Percentiles rank a stretch among this genome's conserved stretches.
These are phyloP conservation scores for Chytriomyces hyalinus DNA, from an alignment of 192 early-diverging fungal genomes.

Conservation along the genomic window DNA sequence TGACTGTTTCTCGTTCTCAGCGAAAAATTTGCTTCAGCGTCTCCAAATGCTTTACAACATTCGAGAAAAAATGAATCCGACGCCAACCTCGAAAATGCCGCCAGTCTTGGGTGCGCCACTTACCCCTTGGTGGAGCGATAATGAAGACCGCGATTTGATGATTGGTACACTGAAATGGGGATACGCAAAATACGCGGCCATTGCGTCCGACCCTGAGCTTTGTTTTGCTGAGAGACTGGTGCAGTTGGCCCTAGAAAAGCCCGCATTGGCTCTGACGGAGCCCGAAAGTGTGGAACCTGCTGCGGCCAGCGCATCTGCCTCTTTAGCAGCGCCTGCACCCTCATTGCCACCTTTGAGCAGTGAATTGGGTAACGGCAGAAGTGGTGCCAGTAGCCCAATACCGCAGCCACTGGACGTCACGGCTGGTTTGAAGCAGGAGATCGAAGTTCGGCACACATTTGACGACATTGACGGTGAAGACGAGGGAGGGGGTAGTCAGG, in stretches of 20 bases:
- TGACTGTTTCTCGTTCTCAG: slow-evolving; percentile 15
- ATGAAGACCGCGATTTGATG: slow-evolving; percentile 80
- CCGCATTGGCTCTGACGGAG: slow-evolving; percentile 9
- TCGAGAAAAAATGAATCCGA: slow-evolving; percentile 71
- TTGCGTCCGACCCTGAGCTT: slow-evolving; percentile 53
- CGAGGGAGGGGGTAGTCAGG: slow-evolving; percentile 28
- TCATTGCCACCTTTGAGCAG: no score
- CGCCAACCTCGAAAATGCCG: slow-evolving; percentile 69
- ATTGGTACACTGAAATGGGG: slow-evolving; percentile 80
- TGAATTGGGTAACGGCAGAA: no score
- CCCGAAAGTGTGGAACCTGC: neutral
- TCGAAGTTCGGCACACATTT: neutral
- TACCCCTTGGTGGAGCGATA: slow-evolving; percentile 70
- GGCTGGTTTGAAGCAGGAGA: slow-evolving; percentile 37
- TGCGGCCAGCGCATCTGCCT: neutral
- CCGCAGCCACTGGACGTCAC: slow-evolving; percentile 11
- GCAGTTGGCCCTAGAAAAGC: slow-evolving; percentile 19
- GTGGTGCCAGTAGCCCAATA: neutral
- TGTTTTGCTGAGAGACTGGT: slow-evolving; percentile 40
- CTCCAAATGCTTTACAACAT: slow-evolving; percentile 79
- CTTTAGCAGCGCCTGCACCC: no score
- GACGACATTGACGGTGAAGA: slow-evolving; percentile 22
- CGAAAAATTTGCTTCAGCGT: slow-evolving; percentile 72
- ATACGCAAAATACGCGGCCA: slow-evolving; percentile 68
- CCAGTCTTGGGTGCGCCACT: slow-evolving; percentile 64